A percentile compares a stretch with the other conserved stretches of the same genome.
phyloP scores from a whole-genome alignment of 2,329 filamentous ascomycete genomes.

The Karstenula rhodostoma region DNA sequence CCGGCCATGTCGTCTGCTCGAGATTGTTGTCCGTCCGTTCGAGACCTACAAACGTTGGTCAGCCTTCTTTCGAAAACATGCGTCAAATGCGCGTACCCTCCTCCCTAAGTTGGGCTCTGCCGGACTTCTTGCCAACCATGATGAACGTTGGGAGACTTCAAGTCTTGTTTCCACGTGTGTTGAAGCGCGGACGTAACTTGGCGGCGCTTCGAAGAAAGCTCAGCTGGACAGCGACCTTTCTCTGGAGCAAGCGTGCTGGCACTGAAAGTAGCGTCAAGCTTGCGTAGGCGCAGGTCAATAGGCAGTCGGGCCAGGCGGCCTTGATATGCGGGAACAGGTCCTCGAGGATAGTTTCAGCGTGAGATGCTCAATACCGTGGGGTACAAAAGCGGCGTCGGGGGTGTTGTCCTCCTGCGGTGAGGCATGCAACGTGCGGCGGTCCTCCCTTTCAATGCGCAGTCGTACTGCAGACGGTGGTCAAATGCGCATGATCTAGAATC shows the following conservation, averaged over 20 bases:
- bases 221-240: not conserved
- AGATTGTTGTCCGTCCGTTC: constrained; percentile 98
- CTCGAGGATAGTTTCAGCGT: not conserved
- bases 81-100: constrained; percentile 55
- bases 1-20: constrained; percentile 93
- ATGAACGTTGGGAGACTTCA: constrained; percentile 14
- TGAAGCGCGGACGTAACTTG: no score
- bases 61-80: constrained; percentile 14
- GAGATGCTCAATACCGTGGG: not conserved
- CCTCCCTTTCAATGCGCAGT: not conserved
- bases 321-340: not conserved
- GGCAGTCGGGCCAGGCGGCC: not conserved
- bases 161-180: not conserved
- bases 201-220: not conserved
- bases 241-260: not conserved
- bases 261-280: not conserved
- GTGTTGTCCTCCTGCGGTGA: not conserved
- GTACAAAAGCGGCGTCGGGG: not conserved
- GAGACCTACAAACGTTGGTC: constrained; percentile 68
- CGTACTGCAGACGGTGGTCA: not conserved
- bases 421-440: not conserved
- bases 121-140: constrained; percentile 74
- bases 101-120: constrained; percentile 67
- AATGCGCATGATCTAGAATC: not conserved
- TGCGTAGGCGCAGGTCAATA: not conserved